Conservation (phyloP, 371 early-diverging fungal species). For the Mortierella sp. region DNA sequence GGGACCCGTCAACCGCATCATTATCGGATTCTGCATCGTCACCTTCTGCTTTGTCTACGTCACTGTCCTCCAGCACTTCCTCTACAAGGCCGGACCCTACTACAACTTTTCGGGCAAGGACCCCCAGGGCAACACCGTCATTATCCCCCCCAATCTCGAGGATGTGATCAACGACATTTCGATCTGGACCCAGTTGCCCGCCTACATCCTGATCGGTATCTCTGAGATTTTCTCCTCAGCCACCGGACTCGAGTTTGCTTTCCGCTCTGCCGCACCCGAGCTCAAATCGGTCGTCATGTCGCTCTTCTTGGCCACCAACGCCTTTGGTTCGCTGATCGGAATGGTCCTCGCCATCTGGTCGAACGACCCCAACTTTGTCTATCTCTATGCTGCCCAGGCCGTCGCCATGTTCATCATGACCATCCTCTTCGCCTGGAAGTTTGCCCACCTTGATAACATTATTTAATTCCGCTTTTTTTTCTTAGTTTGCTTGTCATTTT, state of each 20-base stretch:
- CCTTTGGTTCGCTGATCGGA: slow-evolving; percentile 73
- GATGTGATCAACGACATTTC: slow-evolving; percentile 61
- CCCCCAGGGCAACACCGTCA: slow-evolving; percentile 34
- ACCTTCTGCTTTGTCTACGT: slow-evolving; percentile 78
- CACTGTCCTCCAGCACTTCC: slow-evolving; percentile 75
- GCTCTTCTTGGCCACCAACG: slow-evolving; percentile 78
- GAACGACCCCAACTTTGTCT: slow-evolving; percentile 76
- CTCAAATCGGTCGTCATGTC: slow-evolving; percentile 86
- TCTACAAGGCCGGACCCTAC: slow-evolving; percentile 73
- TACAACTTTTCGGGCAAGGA: slow-evolving; percentile 60
- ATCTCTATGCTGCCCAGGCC: slow-evolving; percentile 74
- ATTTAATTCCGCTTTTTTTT: slow-evolving; percentile 10
- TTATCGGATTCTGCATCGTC: slow-evolving; percentile 76
- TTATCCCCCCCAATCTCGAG: slow-evolving; percentile 33
- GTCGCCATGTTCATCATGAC: slow-evolving; percentile 60
- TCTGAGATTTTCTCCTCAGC: slow-evolving; percentile 82
- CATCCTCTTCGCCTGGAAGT: slow-evolving; percentile 55
- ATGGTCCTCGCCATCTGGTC: slow-evolving; percentile 77
- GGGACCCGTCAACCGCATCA: slow-evolving; percentile 79
- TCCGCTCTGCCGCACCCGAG: slow-evolving; percentile 77
- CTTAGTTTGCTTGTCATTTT: not conserved
- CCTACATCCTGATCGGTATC: slow-evolving; percentile 75
- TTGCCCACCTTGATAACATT: slow-evolving; percentile 35
- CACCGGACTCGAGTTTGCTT: slow-evolving; percentile 86
- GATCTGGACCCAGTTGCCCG: slow-evolving; percentile 77